Evolutionary conservation across 257 asterid species (phyloP).

Genomic region (Solanum boliviense): DNA sequence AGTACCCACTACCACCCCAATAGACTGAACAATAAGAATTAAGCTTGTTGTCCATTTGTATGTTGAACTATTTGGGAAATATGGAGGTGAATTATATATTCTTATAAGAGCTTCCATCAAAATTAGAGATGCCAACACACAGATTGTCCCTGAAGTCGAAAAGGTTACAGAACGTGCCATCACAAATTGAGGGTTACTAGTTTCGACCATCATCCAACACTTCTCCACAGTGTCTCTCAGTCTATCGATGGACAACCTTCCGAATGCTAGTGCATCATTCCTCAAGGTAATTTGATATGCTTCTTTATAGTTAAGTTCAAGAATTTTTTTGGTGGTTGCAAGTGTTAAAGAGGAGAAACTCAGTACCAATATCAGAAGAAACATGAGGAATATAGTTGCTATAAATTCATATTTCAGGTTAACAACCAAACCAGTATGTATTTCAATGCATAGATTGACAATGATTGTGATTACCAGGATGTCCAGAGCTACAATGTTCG

Average conservation of each 20-base stretch:
- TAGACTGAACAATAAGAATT: too few relatives aligned
- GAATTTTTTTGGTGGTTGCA: not conserved
- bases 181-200: conserved; percentile 11
- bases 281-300: not conserved
- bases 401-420: not conserved
- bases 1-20: too few relatives aligned
- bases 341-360: not conserved
- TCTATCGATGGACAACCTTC: not conserved
- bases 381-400: not conserved
- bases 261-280: not conserved
- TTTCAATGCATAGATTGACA: conserved; percentile 1
- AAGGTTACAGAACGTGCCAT: conserved; percentile 32
- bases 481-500: not conserved
- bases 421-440: not conserved
- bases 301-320: not conserved
- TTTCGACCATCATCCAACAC: conserved; percentile 11
- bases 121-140: conserved; percentile 9
- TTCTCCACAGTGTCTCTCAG: not conserved
- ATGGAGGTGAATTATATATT: not conserved
- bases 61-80: not conserved
- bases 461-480: conserved; percentile 3
- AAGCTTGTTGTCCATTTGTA: too few relatives aligned
- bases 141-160: conserved; percentile 17
- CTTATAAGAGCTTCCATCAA: conserved; percentile 17
- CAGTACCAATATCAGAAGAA: not conserved